These are phyloP conservation scores for Lecanosticta acicola DNA, from an alignment of 2,329 filamentous ascomycete species.

Conservation along the genomic window DNA sequence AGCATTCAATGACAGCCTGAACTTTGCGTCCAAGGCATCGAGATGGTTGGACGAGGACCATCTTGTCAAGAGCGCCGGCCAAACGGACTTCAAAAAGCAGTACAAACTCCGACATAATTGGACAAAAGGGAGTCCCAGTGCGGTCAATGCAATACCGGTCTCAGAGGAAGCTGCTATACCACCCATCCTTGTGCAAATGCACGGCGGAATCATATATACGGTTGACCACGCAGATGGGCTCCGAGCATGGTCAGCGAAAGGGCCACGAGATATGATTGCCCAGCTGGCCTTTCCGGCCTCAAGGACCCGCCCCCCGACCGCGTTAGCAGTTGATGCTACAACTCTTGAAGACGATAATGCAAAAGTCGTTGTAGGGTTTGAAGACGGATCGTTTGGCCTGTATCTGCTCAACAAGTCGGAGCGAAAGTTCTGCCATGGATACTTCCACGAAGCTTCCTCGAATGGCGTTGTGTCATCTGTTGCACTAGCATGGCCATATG, in stretches of 20 bases:
- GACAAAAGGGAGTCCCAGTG: constrained; percentile 68
- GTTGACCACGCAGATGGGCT: constrained; percentile 65
- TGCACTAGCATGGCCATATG: constrained; percentile 67
- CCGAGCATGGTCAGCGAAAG: constrained; percentile 69
- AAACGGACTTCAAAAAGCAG: constrained; percentile 77
- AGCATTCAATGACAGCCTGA: constrained; percentile 35
- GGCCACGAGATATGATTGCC: constrained; percentile 54
- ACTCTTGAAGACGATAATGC: constrained; percentile 27
- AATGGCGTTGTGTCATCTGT: constrained; percentile 62
- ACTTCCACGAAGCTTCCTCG: constrained; percentile 56
- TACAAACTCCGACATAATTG: constrained; percentile 90
- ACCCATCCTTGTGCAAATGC: constrained; percentile 67
- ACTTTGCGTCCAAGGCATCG: constrained; percentile 52
- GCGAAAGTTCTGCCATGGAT: constrained; percentile 45
- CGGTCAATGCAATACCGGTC: constrained; percentile 69
- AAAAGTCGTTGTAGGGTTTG: constrained; percentile 61
- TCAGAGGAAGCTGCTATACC: constrained; percentile 49
- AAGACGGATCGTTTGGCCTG: constrained; percentile 64
- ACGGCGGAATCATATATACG: constrained; percentile 71
- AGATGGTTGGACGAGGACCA: constrained; percentile 59
- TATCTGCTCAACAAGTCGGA: constrained; percentile 55
- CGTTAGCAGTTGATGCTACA: constrained; percentile 57
- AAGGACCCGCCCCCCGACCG: constrained; percentile 47
- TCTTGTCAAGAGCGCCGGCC: constrained; percentile 45
- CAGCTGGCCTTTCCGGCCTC: constrained; percentile 29